Evolutionary conservation across 1,284 basidiomycete species (phyloP), one percentile per base, ranked within the genome.

Genomic region (Rhodotorula sp.): DNA sequence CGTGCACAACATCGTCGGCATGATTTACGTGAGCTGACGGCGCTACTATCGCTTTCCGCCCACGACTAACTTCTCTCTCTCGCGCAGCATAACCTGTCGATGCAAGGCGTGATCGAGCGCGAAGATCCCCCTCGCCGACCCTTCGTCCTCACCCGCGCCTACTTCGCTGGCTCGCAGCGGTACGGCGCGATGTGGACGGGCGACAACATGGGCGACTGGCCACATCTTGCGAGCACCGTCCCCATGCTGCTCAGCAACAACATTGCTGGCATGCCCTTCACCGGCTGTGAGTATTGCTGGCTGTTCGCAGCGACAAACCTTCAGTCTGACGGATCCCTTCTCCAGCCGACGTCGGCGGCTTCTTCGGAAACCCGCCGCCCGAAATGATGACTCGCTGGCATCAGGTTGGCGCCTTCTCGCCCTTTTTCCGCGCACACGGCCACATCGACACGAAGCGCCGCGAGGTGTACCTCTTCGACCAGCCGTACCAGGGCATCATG

Each of bases 121-220:
- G 89, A 92, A 53, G 83, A 87, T 59, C 85, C 88, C 17, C 85
- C 88, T 1, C 87, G 87, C 77, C 86, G 94, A 27, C 94, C 95
- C 0, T 99, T 99, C 79, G 94, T 99, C 59, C 87, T 99, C 27
- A 94, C 94, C 0, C 90, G 96, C 67, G 86, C 92, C 6, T 99
- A 95, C 87, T 99, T 87, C 76, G 91, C 94, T 4, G 96, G 96
- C 9, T 93, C 93, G 30, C 96, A 99, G 80, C 88, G 93, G 52
- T 94, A 90, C 77, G 93, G 94, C 53, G 94, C 96, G 1, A 92
- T 96, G 85, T 99, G 96, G 95, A 99, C 94, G 4, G 96, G 96
- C 22, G 96, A 99, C 81, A 99, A 99, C 80, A 83, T 97, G 53
- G 93, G 95, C 44, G 93, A 91, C 0, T 99, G 96, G 96, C 92